Percentiles rank a stretch among this genome's conserved stretches.
Evolutionary conservation across 2,329 filamentous ascomycete genomes (phyloP).

Genomic region (Lasiodiplodia gonubiensis): DNA sequence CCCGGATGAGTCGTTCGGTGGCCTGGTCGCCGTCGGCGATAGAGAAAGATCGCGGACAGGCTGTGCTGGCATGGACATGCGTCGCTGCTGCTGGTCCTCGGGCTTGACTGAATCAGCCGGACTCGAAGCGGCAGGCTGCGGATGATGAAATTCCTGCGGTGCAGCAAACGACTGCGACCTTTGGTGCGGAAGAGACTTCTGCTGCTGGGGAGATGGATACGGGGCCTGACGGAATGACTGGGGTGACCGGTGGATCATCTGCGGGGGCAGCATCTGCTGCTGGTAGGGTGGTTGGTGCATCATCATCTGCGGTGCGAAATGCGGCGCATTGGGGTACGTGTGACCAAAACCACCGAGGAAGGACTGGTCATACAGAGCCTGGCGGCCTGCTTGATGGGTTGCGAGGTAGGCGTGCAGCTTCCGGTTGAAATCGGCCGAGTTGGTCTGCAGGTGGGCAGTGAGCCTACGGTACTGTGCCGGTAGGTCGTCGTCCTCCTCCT

Average conservation of each 20-base stretch:
- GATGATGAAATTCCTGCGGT: conserved; percentile 43
- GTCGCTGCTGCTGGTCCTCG: conserved; percentile 42
- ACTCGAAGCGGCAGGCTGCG: conserved; percentile 35
- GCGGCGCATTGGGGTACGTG: conserved; percentile 45
- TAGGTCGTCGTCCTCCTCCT: conserved; percentile 86
- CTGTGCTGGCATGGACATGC: conserved; percentile 51
- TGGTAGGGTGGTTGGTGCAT: conserved; percentile 40
- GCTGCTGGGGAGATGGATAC: conserved; percentile 48
- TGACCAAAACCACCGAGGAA: conserved; percentile 31
- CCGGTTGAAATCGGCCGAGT: conserved; percentile 65
- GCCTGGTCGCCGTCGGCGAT: conserved; percentile 30
- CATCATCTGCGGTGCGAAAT: conserved; percentile 48
- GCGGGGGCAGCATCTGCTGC: conserved; percentile 42
- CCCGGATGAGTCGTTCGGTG: not conserved
- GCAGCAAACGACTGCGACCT: conserved; percentile 54
- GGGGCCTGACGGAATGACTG: conserved; percentile 33
- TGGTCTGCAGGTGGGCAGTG: conserved; percentile 66
- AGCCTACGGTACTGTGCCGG: conserved; percentile 70
- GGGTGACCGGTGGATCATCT: conserved; percentile 40
- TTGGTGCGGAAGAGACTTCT: conserved; percentile 48
- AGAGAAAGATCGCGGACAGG: conserved; percentile 34
- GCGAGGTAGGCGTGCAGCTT: conserved; percentile 65
- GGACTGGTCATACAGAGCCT: conserved; percentile 16
- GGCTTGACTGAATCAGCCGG: conserved; percentile 34
- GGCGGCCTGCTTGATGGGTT: conserved; percentile 60